Evolutionary conservation across 768 basidiomycete genomes (phyloP), one percentile per base, ranked within the genome.

Genomic region (Tricholoma flavovirens): DNA sequence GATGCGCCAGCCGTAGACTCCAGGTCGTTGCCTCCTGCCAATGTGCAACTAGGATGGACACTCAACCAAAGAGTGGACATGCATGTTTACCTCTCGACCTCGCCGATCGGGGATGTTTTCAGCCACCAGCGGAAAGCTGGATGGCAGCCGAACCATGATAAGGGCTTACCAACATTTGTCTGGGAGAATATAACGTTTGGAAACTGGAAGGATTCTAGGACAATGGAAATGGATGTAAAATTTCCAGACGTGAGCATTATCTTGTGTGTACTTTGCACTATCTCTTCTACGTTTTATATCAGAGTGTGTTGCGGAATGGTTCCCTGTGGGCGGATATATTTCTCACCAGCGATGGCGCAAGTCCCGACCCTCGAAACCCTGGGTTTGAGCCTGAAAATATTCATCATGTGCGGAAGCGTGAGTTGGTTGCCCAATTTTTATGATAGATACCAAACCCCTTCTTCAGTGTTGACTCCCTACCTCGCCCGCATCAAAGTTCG

Each of bases 261-360:
- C 49, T 43, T 52, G 21, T 15, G 56, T 35, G 53, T 4, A 40
- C 59, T 10, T 51, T 51, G 3, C 30, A 48, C 26, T 51, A 42
- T 32, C 59, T 21, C 24, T 26, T 33, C 43, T 24, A 42, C 40
- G 29, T 30, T 14, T 8, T 51, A 30, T 11, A 22, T 17, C 62
- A 93, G 91, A 77, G 75, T 49, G 93, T 93, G 10, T 77, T 88
- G 64, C 77, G 76, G 55, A 96, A 96, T 66, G 88, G 82, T 10
- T 83, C 88, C 2, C 69, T 94, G 49, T 96, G 88, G 87, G 87
- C 87, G 14, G 90, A 95, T 62, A 76, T 93, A 5, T 89, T 88
- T 67, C 69, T 96, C 7, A 78, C 83, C 0, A 84, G 80, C 59
- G 78, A 87, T 43, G 83, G 82, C 0, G 78, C 80, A 9, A 83